Evolutionary conservation across 306 rosid genomes (phyloP).

Genomic region (Carpinus viminea): DNA sequence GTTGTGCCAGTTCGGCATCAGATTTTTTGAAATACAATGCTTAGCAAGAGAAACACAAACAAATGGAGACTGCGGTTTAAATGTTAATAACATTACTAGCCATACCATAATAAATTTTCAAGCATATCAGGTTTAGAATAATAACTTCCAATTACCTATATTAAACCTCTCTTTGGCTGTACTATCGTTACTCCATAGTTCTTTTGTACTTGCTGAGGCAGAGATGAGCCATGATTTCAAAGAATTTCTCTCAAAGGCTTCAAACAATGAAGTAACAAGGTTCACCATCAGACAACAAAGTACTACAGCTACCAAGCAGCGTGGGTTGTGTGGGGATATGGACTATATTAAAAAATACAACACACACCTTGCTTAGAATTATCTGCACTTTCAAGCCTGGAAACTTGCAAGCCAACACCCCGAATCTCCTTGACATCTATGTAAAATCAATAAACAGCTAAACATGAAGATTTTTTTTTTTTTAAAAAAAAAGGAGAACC

Average conservation of each 20-base stretch:
- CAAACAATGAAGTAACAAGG: slow-evolving; percentile 24
- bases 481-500: background rate
- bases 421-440: slow-evolving; percentile 91
- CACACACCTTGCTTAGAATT: slow-evolving; percentile 68
- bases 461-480: slow-evolving; percentile 4
- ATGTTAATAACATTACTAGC: background rate
- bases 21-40: background rate
- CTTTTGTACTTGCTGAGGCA: slow-evolving; percentile 46
- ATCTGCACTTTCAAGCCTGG: slow-evolving; percentile 73
- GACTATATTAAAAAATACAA: background rate
- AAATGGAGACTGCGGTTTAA: background rate
- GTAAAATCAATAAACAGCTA: slow-evolving; percentile 31
- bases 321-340: background rate
- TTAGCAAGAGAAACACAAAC: background rate
- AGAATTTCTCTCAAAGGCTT: slow-evolving; percentile 53
- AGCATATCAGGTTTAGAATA: background rate
- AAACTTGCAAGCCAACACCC: slow-evolving; percentile 92
- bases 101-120: background rate
- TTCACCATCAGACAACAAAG: slow-evolving; percentile 11
- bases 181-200: slow-evolving; percentile 21
- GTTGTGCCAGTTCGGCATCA: too few species aligned
- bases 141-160: slow-evolving; percentile 43
- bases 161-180: slow-evolving; percentile 14
- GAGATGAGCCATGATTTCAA: slow-evolving; percentile 77
- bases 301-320: slow-evolving; percentile 10